Percentiles rank a stretch among this genome's conserved stretches.
Conservation (phyloP, 768 basidiomycete genomes). For the Butyriboletus loyo region DNA sequence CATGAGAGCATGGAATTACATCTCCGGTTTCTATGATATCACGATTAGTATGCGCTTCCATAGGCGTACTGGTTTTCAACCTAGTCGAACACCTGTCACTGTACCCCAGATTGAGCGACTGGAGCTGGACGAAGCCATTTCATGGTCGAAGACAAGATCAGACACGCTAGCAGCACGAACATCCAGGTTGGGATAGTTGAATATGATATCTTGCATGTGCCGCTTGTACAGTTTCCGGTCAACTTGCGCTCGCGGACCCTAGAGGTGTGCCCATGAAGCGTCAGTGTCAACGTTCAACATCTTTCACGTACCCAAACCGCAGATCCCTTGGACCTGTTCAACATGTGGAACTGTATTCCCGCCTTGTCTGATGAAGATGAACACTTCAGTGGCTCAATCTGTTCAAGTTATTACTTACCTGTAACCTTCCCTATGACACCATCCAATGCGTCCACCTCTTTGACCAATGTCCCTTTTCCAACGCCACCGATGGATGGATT, state of each 20-base stretch:
- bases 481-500: slow-evolving; percentile 92
- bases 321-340: slow-evolving; percentile 83
- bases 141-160: slow-evolving; percentile 66
- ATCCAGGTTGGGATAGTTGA: slow-evolving; percentile 65
- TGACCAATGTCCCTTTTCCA: slow-evolving; percentile 88
- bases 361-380: slow-evolving; percentile 61
- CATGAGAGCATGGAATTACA: slow-evolving; percentile 69
- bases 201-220: slow-evolving; percentile 72
- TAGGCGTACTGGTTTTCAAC: slow-evolving; percentile 33
- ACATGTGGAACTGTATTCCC: slow-evolving; percentile 83
- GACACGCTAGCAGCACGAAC: slow-evolving; percentile 73
- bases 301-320: slow-evolving; percentile 78
- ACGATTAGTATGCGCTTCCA: neutral
- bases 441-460: slow-evolving; percentile 88
- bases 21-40: slow-evolving; percentile 62
- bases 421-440: slow-evolving; percentile 82
- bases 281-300: too few species aligned
- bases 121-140: slow-evolving; percentile 23
- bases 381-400: neutral
- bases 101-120: slow-evolving; percentile 43
- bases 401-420: slow-evolving; percentile 43
- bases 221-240: slow-evolving; percentile 81
- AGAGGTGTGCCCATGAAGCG: neutral
- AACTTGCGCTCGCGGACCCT: slow-evolving; percentile 90
- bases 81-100: slow-evolving; percentile 65